These are phyloP conservation scores for Phaeoacremonium minimum DNA, from an alignment of 2,329 filamentous ascomycete species.

Conservation along the genomic window DNA sequence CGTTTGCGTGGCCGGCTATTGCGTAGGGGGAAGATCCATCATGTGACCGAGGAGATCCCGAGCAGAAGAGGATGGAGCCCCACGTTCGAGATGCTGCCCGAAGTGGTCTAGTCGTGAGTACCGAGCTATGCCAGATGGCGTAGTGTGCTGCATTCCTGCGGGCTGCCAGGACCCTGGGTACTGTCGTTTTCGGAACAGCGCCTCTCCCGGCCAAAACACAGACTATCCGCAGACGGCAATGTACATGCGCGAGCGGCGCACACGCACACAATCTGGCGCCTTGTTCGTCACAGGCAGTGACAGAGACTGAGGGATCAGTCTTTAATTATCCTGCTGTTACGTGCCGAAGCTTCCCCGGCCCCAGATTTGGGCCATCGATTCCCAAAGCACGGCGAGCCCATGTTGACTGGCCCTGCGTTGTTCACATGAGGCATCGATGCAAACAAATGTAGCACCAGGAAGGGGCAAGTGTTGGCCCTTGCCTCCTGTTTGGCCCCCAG, in stretches of 20 bases:
- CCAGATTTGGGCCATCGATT: conserved; percentile 3
- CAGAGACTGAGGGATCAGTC: too few species aligned
- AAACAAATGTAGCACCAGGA: too few species aligned
- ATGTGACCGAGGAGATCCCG: conserved; percentile 7
- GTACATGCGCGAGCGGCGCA: conserved; percentile 5
- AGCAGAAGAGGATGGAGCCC: conserved; percentile 3
- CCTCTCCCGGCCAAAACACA: conserved; percentile 1
- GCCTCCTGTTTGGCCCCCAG: too few species aligned
- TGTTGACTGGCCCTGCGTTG: too few species aligned
- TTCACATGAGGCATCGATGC: too few species aligned
- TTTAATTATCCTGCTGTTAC: too few species aligned
- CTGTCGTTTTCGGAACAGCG: conserved; percentile 8
- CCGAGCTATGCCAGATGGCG: neutral
- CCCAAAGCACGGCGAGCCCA: too few species aligned
- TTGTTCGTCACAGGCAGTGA: too few species aligned
- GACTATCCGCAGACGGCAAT: neutral
- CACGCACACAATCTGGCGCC: too few species aligned
- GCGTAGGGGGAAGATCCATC: conserved; percentile 3
- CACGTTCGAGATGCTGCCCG: conserved; percentile 4
- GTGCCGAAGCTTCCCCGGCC: too few species aligned
- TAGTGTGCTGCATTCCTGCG: neutral
- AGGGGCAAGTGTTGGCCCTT: too few species aligned
- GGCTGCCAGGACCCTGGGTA: conserved; percentile 2
- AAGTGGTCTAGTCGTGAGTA: neutral
- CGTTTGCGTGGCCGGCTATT: neutral